These are phyloP conservation scores for Dioszegia crocea DNA, from an alignment of 768 basidiomycete genomes.

Conservation along the genomic window DNA sequence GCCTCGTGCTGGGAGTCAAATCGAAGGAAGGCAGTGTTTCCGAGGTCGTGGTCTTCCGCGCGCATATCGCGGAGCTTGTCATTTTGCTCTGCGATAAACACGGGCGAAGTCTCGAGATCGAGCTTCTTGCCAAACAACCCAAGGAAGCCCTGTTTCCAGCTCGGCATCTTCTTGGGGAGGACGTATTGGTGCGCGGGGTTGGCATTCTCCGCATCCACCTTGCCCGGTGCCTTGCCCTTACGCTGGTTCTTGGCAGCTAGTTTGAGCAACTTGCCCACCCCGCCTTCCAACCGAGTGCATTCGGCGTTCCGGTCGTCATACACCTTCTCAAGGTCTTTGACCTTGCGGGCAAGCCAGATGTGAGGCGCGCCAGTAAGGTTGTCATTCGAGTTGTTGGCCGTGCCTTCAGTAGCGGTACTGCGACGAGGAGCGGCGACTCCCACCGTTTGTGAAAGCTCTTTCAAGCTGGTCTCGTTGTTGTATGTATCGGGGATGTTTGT, in stretches of 20 bases:
- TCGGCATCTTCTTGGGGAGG: slow-evolving; percentile 42
- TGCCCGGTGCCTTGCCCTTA: slow-evolving; percentile 49
- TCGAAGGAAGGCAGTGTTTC: slow-evolving; percentile 47
- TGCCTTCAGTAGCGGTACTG: slow-evolving; percentile 11
- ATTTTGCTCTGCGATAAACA: slow-evolving; percentile 45
- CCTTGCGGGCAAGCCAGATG: slow-evolving; percentile 48
- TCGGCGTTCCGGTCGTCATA: slow-evolving; percentile 49
- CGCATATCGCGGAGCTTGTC: slow-evolving; percentile 35
- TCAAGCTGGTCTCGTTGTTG: slow-evolving; percentile 37
- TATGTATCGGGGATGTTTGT: slow-evolving; percentile 44
- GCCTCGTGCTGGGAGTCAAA: slow-evolving; percentile 48
- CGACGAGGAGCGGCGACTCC: slow-evolving; percentile 16
- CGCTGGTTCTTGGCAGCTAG: slow-evolving; percentile 47
- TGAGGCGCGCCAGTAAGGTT: slow-evolving; percentile 27
- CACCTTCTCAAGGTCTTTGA: slow-evolving; percentile 46
- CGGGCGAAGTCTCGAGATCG: slow-evolving; percentile 43
- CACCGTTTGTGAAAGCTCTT: slow-evolving; percentile 37
- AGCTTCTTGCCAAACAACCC: slow-evolving; percentile 47
- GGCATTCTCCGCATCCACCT: slow-evolving; percentile 33
- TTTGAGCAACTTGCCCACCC: slow-evolving; percentile 44
- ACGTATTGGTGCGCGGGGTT: slow-evolving; percentile 41
- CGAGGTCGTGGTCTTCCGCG: slow-evolving; percentile 24
- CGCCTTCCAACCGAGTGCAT: slow-evolving; percentile 47
- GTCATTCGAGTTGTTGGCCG: slow-evolving; percentile 4
- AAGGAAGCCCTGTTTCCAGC: slow-evolving; percentile 49